A percentile compares a stretch with the other conserved stretches of the same genome.
These are phyloP conservation scores for Vicia faba DNA, from an alignment of 306 rosid genomes.

Conservation along the genomic window DNA sequence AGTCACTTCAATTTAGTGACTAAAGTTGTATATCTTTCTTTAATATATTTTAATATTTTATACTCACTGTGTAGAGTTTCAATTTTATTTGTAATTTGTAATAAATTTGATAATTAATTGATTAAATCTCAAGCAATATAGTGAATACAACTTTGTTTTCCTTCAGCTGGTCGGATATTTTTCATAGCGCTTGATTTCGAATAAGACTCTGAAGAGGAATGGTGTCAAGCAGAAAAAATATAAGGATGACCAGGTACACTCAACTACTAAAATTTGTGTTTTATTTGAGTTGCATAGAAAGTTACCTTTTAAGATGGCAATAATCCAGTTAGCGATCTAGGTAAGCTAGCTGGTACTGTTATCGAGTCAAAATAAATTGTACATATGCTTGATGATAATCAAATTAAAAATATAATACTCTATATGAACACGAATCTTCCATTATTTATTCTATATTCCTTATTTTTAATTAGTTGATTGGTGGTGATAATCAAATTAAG, in stretches of 20 bases:
- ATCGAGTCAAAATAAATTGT: constrained; percentile 12
- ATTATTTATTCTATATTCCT: constrained; percentile 2
- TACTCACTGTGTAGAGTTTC: constrained; percentile 11
- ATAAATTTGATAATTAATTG: constrained; percentile 27
- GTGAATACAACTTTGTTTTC: constrained; percentile 34
- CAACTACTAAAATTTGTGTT: constrained; percentile 27
- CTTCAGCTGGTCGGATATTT: constrained; percentile 76
- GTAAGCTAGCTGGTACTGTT: constrained; percentile 10
- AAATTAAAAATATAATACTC: constrained; percentile 21
- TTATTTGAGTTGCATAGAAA: constrained; percentile 16
- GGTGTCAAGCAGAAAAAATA: constrained; percentile 65
- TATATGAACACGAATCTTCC: constrained; percentile 19
- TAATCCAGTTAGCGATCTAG: constrained; percentile 14
- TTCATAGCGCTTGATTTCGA: constrained; percentile 71
- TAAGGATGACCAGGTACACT: constrained; percentile 62
- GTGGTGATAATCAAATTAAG: background rate
- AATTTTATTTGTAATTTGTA: too few relatives aligned
- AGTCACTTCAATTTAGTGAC: constrained; percentile 21
- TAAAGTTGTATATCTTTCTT: constrained; percentile 7
- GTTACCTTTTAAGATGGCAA: constrained; percentile 8
- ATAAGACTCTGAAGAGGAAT: constrained; percentile 70
- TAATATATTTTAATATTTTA: constrained; percentile 29
- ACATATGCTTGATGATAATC: constrained; percentile 14
- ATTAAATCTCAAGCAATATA: constrained; percentile 25
- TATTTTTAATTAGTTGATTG: too few relatives aligned